These are phyloP conservation scores for Clavariopsis aquatica DNA, from an alignment of 495 filamentous ascomycete genomes.

Conservation along the genomic window DNA sequence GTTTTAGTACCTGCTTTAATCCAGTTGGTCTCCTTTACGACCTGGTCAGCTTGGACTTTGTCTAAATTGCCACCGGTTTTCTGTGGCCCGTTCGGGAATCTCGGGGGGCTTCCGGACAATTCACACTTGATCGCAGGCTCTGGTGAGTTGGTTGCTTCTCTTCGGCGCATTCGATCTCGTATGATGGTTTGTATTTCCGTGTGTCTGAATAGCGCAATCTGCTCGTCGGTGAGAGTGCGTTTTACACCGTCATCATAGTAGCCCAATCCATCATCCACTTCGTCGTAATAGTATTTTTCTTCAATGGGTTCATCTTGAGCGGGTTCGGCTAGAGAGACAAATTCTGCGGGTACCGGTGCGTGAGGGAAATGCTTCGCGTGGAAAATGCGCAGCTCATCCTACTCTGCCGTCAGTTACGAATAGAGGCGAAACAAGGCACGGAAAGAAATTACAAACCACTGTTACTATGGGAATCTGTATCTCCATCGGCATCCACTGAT, in stretches of 20 bases:
- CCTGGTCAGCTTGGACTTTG: slow-evolving; percentile 5
- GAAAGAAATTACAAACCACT: slow-evolving; percentile 12
- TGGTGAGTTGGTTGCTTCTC: slow-evolving; percentile 2
- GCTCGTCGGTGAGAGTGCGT: slow-evolving; percentile 86
- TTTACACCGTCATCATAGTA: slow-evolving; percentile 89
- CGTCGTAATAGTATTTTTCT: slow-evolving; percentile 39
- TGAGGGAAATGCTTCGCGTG: slow-evolving; percentile 57
- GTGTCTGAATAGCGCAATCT: slow-evolving; percentile 87
- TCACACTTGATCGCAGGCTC: neutral
- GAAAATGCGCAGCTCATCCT: slow-evolving; percentile 76
- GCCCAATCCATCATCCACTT: slow-evolving; percentile 70
- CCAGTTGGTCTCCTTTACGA: slow-evolving; percentile 25
- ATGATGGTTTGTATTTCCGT: slow-evolving; percentile 70
- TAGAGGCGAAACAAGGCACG: neutral
- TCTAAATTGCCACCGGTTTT: neutral
- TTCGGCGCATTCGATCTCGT: slow-evolving; percentile 7
- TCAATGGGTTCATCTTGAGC: neutral
- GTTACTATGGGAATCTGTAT: slow-evolving; percentile 32
- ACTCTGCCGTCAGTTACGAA: neutral
- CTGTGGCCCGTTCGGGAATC: neutral
- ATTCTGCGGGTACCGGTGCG: slow-evolving; percentile 48
- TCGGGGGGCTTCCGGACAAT: neutral
- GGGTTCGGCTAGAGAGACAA: slow-evolving; percentile 11
- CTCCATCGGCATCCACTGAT: neutral
- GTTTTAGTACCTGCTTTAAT: neutral